These are phyloP conservation scores for Letharia lupina DNA, from an alignment of 495 filamentous ascomycete species.

Conservation along the genomic window DNA sequence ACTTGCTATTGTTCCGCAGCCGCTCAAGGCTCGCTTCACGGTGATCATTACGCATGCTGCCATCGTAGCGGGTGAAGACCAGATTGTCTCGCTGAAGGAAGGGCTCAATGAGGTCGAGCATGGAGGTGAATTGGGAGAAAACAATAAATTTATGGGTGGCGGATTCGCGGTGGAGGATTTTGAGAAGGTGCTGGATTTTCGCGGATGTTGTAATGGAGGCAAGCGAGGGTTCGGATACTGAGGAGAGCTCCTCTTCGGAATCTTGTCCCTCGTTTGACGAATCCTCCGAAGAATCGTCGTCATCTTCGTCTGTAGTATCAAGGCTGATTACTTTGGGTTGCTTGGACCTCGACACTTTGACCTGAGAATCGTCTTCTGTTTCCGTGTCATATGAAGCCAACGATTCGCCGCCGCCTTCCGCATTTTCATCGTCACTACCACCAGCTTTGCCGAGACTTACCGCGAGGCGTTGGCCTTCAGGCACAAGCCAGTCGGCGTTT, in stretches of 20 bases:
- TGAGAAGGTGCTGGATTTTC: constrained; percentile 79
- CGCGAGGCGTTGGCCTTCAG: constrained; percentile 48
- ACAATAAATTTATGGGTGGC: constrained; percentile 87
- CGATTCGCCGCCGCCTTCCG: constrained; percentile 76
- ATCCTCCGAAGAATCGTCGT: constrained; percentile 22
- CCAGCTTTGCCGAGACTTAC: constrained; percentile 65
- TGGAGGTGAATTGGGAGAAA: constrained; percentile 94
- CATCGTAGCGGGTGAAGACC: constrained; percentile 83
- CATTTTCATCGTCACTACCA: constrained; percentile 73
- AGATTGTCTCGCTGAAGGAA: constrained; percentile 68
- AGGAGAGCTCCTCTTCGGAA: constrained; percentile 37
- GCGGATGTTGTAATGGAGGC: constrained; percentile 59
- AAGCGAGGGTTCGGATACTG: constrained; percentile 16
- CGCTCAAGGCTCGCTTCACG: constrained; percentile 77
- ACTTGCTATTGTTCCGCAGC: constrained; percentile 62
- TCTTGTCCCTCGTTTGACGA: constrained; percentile 37
- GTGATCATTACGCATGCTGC: constrained; percentile 86
- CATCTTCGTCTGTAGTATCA: constrained; percentile 30
- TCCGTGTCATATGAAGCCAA: constrained; percentile 58
- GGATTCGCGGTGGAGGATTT: constrained; percentile 71
- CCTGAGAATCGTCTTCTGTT: constrained; percentile 37
- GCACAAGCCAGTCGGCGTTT: constrained; percentile 68
- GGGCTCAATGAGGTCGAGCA: constrained; percentile 94
- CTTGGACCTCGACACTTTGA: constrained; percentile 14
- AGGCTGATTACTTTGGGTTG: constrained; percentile 22